These are phyloP conservation scores for Podosphaera fusca DNA, from an alignment of 2,329 filamentous ascomycete species.

Conservation along the genomic window DNA sequence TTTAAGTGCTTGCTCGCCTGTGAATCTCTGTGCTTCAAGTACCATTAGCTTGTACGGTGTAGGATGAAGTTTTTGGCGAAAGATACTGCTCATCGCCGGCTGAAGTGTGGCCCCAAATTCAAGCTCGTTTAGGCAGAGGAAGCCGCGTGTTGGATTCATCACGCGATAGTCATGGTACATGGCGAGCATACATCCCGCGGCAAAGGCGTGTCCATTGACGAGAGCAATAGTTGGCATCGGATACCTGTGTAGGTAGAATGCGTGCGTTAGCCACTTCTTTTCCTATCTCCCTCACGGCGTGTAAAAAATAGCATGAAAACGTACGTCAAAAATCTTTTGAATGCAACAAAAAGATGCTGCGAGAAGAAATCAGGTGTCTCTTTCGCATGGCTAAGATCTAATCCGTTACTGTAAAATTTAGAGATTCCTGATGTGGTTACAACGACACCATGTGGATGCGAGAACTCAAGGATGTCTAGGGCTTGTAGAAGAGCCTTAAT, in stretches of 20 bases:
- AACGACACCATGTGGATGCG: slow-evolving; percentile 46
- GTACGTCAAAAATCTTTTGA: slow-evolving; percentile 36
- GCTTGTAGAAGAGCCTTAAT: slow-evolving; percentile 44
- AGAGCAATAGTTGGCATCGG: slow-evolving; percentile 68
- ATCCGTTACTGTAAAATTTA: slow-evolving; percentile 68
- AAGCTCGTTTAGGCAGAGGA: slow-evolving; percentile 59
- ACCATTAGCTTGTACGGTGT: slow-evolving; percentile 37
- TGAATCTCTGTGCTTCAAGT: slow-evolving; percentile 50
- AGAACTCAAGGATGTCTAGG: slow-evolving; percentile 48
- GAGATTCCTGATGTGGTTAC: slow-evolving; percentile 51
- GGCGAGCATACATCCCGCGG: slow-evolving; percentile 58
- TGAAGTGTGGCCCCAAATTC: slow-evolving; percentile 57
- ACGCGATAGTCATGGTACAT: slow-evolving; percentile 71
- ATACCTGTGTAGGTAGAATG: slow-evolving; percentile 21
- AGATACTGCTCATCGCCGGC: slow-evolving; percentile 50
- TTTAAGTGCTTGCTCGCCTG: slow-evolving; percentile 36
- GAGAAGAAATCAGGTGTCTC: slow-evolving; percentile 37
- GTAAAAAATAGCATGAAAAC: slow-evolving; percentile 3
- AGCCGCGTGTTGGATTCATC: slow-evolving; percentile 48
- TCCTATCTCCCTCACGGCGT: background rate
- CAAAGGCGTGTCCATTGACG: slow-evolving; percentile 61
- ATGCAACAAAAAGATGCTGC: slow-evolving; percentile 37
- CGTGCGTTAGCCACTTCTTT: background rate
- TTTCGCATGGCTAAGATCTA: slow-evolving; percentile 50
- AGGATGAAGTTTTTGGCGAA: slow-evolving; percentile 41